Percentiles rank a stretch among this genome's conserved stretches.
phyloP scores from a whole-genome alignment of 108 stramenopile species.

The Parietichytrium sp. region DNA sequence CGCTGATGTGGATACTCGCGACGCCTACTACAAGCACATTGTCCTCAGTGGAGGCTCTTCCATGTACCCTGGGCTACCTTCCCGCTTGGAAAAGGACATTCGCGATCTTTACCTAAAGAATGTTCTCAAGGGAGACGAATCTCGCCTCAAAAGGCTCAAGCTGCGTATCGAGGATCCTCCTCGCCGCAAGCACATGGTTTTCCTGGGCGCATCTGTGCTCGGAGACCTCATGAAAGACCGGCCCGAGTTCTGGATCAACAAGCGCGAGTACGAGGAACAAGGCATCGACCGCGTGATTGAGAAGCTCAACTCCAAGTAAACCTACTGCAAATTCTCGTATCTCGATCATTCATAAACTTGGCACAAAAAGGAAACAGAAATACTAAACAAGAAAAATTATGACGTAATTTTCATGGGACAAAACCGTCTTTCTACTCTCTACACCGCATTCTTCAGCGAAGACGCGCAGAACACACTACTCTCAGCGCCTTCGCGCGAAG shows the following conservation, averaged over 20 bases:
- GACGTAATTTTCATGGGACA: no score
- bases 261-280: slow-evolving; percentile 64
- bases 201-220: slow-evolving; percentile 64
- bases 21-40: slow-evolving; percentile 65
- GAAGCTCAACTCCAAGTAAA: slow-evolving; percentile 44
- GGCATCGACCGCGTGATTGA: slow-evolving; percentile 49
- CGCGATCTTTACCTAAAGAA: slow-evolving; percentile 62
- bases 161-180: slow-evolving; percentile 69
- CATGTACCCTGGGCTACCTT: slow-evolving; percentile 68
- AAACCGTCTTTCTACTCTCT: no score
- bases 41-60: slow-evolving; percentile 63
- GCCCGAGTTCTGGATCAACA: slow-evolving; percentile 64
- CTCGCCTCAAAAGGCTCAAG: slow-evolving; percentile 64
- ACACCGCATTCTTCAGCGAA: no score
- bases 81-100: slow-evolving; percentile 67
- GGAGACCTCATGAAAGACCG: slow-evolving; percentile 63
- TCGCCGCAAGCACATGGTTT: slow-evolving; percentile 71
- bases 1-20: slow-evolving; percentile 64
- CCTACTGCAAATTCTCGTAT: no score
- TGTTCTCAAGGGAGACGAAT: slow-evolving; percentile 63
- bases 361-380: no score
- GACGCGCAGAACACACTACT: no score
- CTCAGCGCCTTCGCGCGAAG: no score
- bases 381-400: no score
- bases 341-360: no score